Evolutionary conservation across 2,329 filamentous ascomycete species (phyloP), one percentile per base, ranked within the genome.

Genomic region (Erysiphe pulchra): DNA sequence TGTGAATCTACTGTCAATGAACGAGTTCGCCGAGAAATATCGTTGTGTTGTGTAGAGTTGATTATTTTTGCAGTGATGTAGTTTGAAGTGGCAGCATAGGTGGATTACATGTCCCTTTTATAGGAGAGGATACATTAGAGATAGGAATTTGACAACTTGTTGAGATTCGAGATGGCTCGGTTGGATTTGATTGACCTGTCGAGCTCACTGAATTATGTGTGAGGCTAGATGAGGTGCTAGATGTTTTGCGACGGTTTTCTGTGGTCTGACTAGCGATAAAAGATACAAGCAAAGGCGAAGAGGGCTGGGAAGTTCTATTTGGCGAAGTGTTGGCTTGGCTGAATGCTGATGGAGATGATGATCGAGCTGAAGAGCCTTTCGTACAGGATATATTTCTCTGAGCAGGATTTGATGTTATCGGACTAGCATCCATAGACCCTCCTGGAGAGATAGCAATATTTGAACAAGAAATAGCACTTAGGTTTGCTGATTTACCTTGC

Each of bases 1-100:
- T 93, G 83, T 12, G 90, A 95, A 9, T 87, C 87, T 34, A 95
- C 79, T 0, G 90, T 98, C 54, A 93, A 73, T 28, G 90, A 95
- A 46, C 90, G 72, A 44, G 84, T 79, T 43, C 86, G 74, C 32
- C 72, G 69, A n/a, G 75, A 68, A 16, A 75, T 66, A 51, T 68
- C 70, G 52, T 73, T 75, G 4, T 59, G 59, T 49, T 80, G 75
- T 41, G 74, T 69, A 37, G 75, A 74, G 2, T 71, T 76, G 1
- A 69, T 57, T 1, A 66, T 58, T 60, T 81, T 83, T 46, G 75
- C 0, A 79, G 78, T 7, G 74, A 77, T 7, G 67, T 60, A 13
- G 65, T 68, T 14, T 14, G 14, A 32, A 17, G 30, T 8, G 41
- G 41, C 50, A 69, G 62, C 16, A 42, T n/a, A 1, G 45, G 18